Evolutionary conservation across 129 eudicot species (phyloP), one percentile per base, ranked within the genome.

Genomic region (Artemisia tridentata): DNA sequence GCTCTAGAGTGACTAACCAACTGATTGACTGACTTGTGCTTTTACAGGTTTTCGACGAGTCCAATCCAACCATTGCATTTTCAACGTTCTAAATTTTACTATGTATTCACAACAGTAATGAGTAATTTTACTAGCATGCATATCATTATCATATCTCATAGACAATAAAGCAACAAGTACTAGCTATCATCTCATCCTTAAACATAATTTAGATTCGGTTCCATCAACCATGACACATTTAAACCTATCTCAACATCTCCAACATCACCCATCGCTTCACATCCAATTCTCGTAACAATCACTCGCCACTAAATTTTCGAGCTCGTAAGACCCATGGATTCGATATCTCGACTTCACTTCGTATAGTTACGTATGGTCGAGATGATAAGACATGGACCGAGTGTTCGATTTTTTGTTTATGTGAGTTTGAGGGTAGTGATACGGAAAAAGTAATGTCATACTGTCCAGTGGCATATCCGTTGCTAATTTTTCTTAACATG

Each of bases 391-490:
- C 75, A 11, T 61, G 41, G 75, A 74, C 70, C 11, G 90, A 84
- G 18, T 91, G 97, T 18, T 64, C 85, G 0, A 91, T 91, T 18
- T 91, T 23, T n/a, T n/a, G 97, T 53, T 67, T 91, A 73, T 75
- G 73, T 13, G 95, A 88, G 73, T 85, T 91, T 5, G 85, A 85
- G 76, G 90, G 78, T 71, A 56, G 73, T 14, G 95, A 91, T 27
- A 70, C 77, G 46, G 92, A 85, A 74, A 88, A 82, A 65, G 19
- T 85, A 72, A 83, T 88, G 0, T 92, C 95, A 2, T 63, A 82
- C 41, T 91, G 97, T 48, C 52, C 95, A 90, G 72, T 84, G 82
- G 31, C 87, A 85, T 52, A 95, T 87, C 11, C 84, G 84, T 8
- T 23, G 25, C 1, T 23, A 23, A 25, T 10, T 46, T 91, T 95